Conservation (phyloP, 768 basidiomycete species). For the Auricularia sp. region DNA sequence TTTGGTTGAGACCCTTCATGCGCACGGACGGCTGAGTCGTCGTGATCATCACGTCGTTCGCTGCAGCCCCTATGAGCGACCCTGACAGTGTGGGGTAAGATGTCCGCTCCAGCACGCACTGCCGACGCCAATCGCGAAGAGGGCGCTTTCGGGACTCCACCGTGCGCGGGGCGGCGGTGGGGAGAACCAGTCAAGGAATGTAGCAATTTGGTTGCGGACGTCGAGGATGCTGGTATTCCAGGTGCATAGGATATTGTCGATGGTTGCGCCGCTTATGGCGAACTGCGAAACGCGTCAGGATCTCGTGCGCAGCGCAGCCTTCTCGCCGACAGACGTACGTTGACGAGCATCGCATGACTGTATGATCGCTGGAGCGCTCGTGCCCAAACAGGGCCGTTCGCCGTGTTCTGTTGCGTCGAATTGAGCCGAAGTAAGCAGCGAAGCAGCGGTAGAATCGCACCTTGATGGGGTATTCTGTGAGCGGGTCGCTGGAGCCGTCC, state of each 20-base stretch:
- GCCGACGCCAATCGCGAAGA: background rate
- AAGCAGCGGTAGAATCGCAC: background rate
- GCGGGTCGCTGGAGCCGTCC: background rate
- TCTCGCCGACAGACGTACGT: background rate
- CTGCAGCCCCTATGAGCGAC: background rate
- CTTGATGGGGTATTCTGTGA: background rate
- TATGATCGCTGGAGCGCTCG: background rate
- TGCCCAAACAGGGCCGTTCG: background rate
- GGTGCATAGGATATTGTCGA: background rate
- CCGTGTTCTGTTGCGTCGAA: background rate
- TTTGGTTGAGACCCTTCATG: background rate
- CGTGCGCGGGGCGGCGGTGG: background rate
- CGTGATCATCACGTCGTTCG: slow-evolving; percentile 1
- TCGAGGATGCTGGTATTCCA: background rate
- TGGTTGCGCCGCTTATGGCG: background rate
- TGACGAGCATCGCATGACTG: background rate
- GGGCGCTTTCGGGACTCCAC: background rate
- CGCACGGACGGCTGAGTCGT: background rate
- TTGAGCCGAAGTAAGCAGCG: background rate
- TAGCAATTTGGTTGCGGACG: background rate
- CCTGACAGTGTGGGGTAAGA: background rate
- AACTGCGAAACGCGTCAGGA: background rate
- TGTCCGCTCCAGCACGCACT: background rate
- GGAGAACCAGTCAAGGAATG: background rate
- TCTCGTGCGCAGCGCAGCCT: background rate